Percentiles rank a stretch among this genome's conserved stretches.
Evolutionary conservation across 805 yeast species (phyloP).

Genomic region (Torulaspora indica): DNA sequence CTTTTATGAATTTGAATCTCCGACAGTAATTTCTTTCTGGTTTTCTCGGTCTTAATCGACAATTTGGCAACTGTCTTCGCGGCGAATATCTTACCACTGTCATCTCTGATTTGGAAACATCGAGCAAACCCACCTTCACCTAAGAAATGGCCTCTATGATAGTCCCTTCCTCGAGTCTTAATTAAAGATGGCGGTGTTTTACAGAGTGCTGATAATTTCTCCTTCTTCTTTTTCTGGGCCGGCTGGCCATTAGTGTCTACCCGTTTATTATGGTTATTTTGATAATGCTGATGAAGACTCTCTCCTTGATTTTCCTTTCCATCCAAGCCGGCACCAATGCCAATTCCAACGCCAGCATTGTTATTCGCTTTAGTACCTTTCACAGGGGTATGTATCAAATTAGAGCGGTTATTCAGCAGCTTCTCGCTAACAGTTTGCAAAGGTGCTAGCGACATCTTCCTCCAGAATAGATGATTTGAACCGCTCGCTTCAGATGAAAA

Average conservation of each 20-base stretch:
- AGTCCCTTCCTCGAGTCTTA: constrained; percentile 84
- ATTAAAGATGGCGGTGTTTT: constrained; percentile 96
- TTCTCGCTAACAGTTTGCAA: constrained; percentile 35
- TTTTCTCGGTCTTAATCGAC: constrained; percentile 84
- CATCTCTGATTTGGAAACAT: constrained; percentile 94
- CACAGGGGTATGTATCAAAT: constrained; percentile 31
- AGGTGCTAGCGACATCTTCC: constrained; percentile 34
- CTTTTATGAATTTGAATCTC: constrained; percentile 94
- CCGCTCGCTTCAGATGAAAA: not conserved
- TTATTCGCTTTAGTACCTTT: constrained; percentile 16
- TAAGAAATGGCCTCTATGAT: constrained; percentile 80
- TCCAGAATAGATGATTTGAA: not conserved
- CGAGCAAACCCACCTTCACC: constrained; percentile 99
- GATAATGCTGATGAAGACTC: constrained; percentile 3
- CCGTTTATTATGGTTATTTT: constrained; percentile 14
- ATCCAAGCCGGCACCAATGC: constrained; percentile 7
- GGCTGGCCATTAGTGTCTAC: constrained; percentile 31
- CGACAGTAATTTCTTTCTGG: constrained; percentile 73
- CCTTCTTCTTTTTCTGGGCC: constrained; percentile 64
- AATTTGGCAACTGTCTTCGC: constrained; percentile 98
- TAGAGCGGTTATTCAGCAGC: constrained; percentile 34
- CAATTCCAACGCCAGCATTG: constrained; percentile 10
- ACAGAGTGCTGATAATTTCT: constrained; percentile 83
- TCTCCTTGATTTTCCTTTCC: constrained; percentile 24
- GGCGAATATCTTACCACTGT: constrained; percentile 80